Percentiles rank a stretch among this genome's conserved stretches.
Conservation (phyloP, 2,329 filamentous ascomycete species). For the Fusarium sp. region DNA sequence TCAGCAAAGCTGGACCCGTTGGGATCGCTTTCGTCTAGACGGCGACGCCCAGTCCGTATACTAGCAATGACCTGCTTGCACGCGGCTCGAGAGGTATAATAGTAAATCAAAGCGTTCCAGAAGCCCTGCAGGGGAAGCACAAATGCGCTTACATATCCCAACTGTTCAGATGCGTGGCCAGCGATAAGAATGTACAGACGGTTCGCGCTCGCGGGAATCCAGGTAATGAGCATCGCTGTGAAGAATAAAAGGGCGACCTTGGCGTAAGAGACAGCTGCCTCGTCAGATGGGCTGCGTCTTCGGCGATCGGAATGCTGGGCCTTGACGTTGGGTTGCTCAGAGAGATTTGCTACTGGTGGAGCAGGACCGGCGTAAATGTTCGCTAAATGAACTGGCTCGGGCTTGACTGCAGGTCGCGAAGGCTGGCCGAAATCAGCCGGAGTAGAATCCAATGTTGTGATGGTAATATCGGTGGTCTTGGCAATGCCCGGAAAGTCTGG, state of each 20-base stretch:
- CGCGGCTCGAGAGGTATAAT: conserved; percentile 15
- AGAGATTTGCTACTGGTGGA: background rate
- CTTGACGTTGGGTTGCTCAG: background rate
- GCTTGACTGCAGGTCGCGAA: background rate
- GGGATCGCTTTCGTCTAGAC: conserved; percentile 8
- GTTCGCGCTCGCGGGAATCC: conserved; percentile 19
- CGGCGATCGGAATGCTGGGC: background rate
- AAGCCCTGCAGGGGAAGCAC: conserved; percentile 8
- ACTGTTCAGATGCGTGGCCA: background rate
- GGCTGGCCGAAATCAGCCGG: background rate
- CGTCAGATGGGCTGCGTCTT: conserved; percentile 3
- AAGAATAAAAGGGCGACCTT: conserved; percentile 15
- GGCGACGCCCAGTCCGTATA: background rate
- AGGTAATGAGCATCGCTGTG: conserved; percentile 14
- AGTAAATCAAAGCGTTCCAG: conserved; percentile 24
- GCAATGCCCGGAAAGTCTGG: background rate
- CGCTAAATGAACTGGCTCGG: conserved; percentile 12
- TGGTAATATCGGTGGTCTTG: conserved; percentile 14
- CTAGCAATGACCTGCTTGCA: conserved; percentile 11
- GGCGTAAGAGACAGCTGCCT: conserved; percentile 16
- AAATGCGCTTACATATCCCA: conserved; percentile 15
- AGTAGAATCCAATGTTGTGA: background rate
- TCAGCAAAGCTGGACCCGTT: conserved; percentile 19
- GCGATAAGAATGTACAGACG: conserved; percentile 15
- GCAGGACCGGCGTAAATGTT: conserved; percentile 1